Evolutionary conservation across 768 basidiomycete species (phyloP).

Genomic region (Pholiota molesta): DNA sequence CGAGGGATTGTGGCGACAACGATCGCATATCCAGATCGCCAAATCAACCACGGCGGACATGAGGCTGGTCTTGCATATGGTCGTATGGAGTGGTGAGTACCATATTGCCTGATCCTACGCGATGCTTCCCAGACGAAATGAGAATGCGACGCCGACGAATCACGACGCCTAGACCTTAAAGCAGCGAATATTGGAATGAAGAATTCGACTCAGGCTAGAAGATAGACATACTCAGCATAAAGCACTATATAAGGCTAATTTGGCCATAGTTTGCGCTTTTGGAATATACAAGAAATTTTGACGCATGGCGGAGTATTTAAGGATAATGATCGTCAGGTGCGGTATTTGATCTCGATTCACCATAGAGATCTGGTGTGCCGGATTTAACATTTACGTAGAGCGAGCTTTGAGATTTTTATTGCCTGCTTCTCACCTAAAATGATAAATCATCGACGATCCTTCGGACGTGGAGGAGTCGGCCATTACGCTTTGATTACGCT

Average conservation of each 20-base stretch:
- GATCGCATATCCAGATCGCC: conserved; percentile 2
- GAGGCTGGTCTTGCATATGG: background rate
- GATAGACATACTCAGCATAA: background rate
- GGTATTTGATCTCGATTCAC: conserved; percentile 19
- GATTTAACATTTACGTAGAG: conserved; percentile 14
- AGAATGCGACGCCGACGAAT: too few species aligned
- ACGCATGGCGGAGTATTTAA: conserved; percentile 2
- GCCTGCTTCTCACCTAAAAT: conserved; percentile 8
- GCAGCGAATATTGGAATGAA: background rate
- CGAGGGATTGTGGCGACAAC: conserved; percentile 15
- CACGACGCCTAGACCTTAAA: background rate
- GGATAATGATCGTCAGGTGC: conserved; percentile 9
- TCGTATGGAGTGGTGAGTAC: background rate
- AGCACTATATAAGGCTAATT: conserved; percentile 1
- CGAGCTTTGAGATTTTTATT: conserved; percentile 8
- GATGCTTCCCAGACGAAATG: background rate
- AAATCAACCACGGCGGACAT: conserved; percentile 1
- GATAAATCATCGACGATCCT: conserved; percentile 14
- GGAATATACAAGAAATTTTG: conserved; percentile 1
- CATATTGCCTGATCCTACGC: background rate
- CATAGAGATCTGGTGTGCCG: conserved; percentile 13
- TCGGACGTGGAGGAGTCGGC: conserved; percentile 6
- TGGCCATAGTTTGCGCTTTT: background rate
- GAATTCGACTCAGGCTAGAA: background rate
- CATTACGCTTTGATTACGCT: conserved; percentile 11